A percentile compares a stretch with the other conserved stretches of the same genome.
Conservation (phyloP, 257 asterid species). For the Leonotis leonurus region DNA sequence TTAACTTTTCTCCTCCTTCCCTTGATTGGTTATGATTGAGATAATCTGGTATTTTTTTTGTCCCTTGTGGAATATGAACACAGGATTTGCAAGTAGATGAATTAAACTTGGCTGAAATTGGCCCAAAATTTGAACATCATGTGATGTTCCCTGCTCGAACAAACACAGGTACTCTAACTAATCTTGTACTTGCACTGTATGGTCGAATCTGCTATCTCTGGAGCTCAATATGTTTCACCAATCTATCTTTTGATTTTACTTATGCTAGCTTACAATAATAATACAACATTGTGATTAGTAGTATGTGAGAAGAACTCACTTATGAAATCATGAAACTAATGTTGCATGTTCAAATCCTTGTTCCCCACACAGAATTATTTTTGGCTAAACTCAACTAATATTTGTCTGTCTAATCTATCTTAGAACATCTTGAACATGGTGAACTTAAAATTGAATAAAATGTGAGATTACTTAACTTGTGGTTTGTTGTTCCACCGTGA, state of each 20-base stretch:
- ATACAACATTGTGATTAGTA: not conserved
- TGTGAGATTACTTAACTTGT: not conserved
- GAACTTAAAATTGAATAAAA: not conserved
- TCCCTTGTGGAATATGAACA: not conserved
- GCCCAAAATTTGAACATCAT: slow-evolving; percentile 84
- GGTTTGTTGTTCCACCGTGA: too few relatives aligned
- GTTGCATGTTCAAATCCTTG: not conserved
- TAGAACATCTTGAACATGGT: not conserved
- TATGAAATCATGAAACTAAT: not conserved
- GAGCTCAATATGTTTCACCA: not conserved
- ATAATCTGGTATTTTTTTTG: not conserved
- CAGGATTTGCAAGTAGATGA: slow-evolving; percentile 78
- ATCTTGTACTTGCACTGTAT: slow-evolving; percentile 6
- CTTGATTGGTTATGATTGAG: not conserved
- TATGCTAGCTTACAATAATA: not conserved
- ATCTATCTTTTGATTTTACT: not conserved
- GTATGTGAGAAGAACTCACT: not conserved
- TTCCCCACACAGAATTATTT: not conserved
- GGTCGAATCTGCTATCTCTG: not conserved
- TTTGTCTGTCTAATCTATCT: not conserved
- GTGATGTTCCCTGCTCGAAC: slow-evolving; percentile 85
- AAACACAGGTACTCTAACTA: slow-evolving; percentile 53
- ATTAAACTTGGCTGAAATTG: slow-evolving; percentile 64
- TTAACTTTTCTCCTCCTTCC: not conserved
- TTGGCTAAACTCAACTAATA: not conserved